Base-by-base conservation (phyloP, 805 yeast genomes). In the Lachancea dasiensis region DNA sequence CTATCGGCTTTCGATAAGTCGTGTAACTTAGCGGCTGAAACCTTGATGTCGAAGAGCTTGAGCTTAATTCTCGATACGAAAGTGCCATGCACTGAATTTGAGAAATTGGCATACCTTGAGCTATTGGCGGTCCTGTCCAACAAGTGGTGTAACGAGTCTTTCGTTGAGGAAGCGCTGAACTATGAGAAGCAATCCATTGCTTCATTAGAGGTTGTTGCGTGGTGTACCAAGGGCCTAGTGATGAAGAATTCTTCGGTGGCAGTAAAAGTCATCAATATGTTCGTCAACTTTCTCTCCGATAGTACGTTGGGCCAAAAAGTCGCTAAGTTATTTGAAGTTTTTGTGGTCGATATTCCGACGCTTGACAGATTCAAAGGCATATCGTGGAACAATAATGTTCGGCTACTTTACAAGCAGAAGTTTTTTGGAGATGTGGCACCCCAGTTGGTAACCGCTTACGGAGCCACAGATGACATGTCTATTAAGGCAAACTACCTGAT, bases 361-460 rank as follows among this genome's bases (percentile, higher is more conserved):
- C 74, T 82, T 39, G 63, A 69, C 31, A 77, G 74, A 50, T 70
- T 46, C 31, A 67, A 64, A 44, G 59, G 68, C 54, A 47, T 56
- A 52, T 26, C 69, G 44, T 52, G 54, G 50, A 77, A 77, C 45
- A 68, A 82, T 39, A 75, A 79, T 42, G 72, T 81, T 14, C 73
- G 83, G 41, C 58, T 73, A 31, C 67, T 92, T 17, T 86, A 82
- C 68, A 86, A 86, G 54, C 98, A 92, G 53, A 79, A 79, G 46
- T 69, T 85, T 18, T 86, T 86, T 54, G 75, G 76, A 42, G 61
- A 68, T 6, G 63, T 77, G 1, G 67, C 86, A 5, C 82, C 83
- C 0, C 58, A 56, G 21, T 55, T 86, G 22, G 73, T 81, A 6
- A 54, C 60, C 0, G 70, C 69, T 3, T 78, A 72, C 54, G 59